Percentiles rank a stretch among this genome's conserved stretches.
Evolutionary conservation across 2,329 filamentous ascomycete species (phyloP).

Genomic region (Paecilomyces sp.): DNA sequence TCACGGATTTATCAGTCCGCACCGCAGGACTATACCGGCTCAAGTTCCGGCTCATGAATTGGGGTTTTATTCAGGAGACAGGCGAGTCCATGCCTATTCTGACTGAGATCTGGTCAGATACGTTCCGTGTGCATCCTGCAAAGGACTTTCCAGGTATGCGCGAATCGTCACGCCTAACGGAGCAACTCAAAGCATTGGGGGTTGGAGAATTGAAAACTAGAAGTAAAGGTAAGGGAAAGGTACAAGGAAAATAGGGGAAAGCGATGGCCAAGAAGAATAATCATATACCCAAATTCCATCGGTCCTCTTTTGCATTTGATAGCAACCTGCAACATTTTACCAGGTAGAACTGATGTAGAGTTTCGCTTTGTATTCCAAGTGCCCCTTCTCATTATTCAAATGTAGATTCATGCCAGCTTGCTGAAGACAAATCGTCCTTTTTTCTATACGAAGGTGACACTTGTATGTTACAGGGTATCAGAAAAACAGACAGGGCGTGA

Average conservation of each 20-base stretch:
- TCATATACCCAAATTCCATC: not conserved
- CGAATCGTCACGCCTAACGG: conserved; percentile 31
- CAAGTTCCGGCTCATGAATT: conserved; percentile 40
- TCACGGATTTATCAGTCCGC: conserved; percentile 41
- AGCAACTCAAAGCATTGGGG: conserved; percentile 33
- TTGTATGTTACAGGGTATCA: not conserved
- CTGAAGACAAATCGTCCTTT: not conserved
- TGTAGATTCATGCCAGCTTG: not conserved
- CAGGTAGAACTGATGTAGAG: not conserved
- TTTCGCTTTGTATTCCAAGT: not conserved
- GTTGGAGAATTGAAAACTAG: conserved; percentile 35
- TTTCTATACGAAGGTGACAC: not conserved
- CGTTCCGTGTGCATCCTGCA: conserved; percentile 35
- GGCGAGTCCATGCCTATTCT: conserved; percentile 30
- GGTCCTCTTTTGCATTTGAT: too few species aligned
- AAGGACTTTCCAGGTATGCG: conserved; percentile 40
- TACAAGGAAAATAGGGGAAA: conserved; percentile 15
- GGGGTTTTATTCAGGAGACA: conserved; percentile 26
- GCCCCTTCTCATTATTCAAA: not conserved
- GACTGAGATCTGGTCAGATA: conserved; percentile 32
- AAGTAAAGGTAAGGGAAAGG: conserved; percentile 28
- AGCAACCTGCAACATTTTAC: too few species aligned
- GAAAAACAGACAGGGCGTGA: not conserved
- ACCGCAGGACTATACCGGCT: conserved; percentile 38
- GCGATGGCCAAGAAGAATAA: not conserved